phyloP scores from a whole-genome alignment of 2,329 filamentous ascomycete genomes.

The Monilinia aucupariae region DNA sequence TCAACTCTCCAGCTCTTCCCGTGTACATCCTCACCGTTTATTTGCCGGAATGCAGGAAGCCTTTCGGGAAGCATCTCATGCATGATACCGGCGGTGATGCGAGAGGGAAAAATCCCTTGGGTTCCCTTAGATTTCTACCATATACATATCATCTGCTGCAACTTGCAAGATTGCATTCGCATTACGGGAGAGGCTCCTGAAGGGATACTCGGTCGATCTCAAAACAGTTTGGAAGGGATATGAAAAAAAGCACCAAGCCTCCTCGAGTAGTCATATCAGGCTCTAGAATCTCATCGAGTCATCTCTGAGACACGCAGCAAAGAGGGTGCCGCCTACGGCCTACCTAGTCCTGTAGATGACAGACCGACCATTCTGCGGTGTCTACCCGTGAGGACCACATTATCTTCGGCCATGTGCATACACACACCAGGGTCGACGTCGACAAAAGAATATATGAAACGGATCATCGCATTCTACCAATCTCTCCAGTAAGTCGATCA shows the following conservation, averaged over 20 bases:
- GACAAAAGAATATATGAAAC: constrained; percentile 11
- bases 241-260: background rate
- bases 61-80: constrained; percentile 9
- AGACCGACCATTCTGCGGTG: constrained; percentile 5
- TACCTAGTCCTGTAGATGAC: too few species aligned
- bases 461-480: constrained; percentile 9
- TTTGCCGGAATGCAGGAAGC: background rate
- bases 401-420: background rate
- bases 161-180: too few species aligned
- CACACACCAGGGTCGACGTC: constrained; percentile 3
- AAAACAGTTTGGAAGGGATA: background rate
- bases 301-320: constrained; percentile 13
- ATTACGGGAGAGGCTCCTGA: too few species aligned
- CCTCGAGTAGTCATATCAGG: background rate
- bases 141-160: constrained; percentile 2
- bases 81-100: background rate
- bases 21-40: background rate
- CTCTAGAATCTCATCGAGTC: background rate
- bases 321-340: too few species aligned
- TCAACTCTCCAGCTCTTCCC: background rate
- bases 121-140: background rate
- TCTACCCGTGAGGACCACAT: constrained; percentile 12
- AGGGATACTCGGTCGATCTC: constrained; percentile 4
- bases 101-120: background rate
- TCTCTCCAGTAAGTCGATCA: constrained; percentile 7